Percentiles rank a stretch among this genome's conserved stretches.
These are phyloP conservation scores for Carpinus fangiana DNA, from an alignment of 306 rosid genomes.

Conservation along the genomic window DNA sequence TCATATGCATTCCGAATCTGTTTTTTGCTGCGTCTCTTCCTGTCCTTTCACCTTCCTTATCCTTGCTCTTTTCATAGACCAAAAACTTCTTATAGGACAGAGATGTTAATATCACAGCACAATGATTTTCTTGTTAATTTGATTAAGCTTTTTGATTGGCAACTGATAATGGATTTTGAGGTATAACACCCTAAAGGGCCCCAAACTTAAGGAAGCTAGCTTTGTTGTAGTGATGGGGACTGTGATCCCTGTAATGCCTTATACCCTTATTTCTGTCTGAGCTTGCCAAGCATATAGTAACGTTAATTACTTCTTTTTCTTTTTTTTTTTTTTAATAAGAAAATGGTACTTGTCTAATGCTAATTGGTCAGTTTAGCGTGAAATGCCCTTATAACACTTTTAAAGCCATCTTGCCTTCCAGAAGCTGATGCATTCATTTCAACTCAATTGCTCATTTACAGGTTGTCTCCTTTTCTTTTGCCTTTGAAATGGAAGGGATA, in stretches of 20 bases:
- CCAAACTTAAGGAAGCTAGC: neutral
- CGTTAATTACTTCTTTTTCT: neutral
- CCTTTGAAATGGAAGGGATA: neutral
- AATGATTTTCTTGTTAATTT: neutral
- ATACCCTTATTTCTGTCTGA: neutral
- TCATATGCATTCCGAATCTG: neutral
- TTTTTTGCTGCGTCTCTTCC: neutral
- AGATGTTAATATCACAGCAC: neutral
- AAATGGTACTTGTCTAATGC: neutral
- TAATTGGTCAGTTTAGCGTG: neutral
- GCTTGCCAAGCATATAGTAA: neutral
- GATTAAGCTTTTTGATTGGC: neutral
- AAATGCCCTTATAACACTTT: neutral
- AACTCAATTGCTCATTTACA: neutral
- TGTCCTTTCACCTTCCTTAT: neutral
- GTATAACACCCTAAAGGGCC: neutral
- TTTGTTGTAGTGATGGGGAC: neutral
- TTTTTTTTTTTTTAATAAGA: neutral
- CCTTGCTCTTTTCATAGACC: neutral
- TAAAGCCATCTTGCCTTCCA: neutral
- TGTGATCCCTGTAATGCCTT: neutral
- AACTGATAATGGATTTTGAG: conserved; percentile 1
- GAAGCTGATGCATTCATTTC: neutral
- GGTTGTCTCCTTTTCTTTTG: neutral
- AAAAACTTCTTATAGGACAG: neutral